Conservation (phyloP, 2,329 filamentous ascomycete genomes). For the Colletotrichum cordylinicola region DNA sequence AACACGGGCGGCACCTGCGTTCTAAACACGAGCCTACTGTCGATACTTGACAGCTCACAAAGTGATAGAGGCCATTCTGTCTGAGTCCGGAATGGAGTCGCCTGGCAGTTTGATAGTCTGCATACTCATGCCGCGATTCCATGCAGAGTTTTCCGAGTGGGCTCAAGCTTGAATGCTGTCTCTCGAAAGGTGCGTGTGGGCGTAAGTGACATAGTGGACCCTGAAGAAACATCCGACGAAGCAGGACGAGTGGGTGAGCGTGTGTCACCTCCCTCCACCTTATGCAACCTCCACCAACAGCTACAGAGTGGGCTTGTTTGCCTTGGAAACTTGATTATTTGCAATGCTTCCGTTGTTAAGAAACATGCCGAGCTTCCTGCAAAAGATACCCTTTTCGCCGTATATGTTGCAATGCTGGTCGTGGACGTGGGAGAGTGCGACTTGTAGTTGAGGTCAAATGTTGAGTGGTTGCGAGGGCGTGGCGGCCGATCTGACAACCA, state of each 20-base stretch:
- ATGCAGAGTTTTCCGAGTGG: slow-evolving; percentile 23
- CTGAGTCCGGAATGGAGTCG: slow-evolving; percentile 6
- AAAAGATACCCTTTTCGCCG: neutral
- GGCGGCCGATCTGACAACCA: neutral
- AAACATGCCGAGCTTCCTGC: neutral
- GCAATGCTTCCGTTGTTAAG: neutral
- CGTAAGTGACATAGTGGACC: slow-evolving; percentile 12
- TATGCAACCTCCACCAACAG: neutral
- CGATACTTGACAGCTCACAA: slow-evolving; percentile 19
- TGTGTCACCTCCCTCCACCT: slow-evolving; percentile 15
- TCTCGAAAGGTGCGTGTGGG: neutral
- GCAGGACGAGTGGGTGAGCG: slow-evolving; percentile 1
- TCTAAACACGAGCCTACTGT: neutral
- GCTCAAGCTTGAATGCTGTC: slow-evolving; percentile 16
- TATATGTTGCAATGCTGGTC: neutral
- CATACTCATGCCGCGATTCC: slow-evolving; percentile 17
- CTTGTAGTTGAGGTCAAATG: neutral
- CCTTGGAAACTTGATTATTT: slow-evolving; percentile 4
- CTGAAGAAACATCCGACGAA: slow-evolving; percentile 17
- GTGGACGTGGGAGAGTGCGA: neutral
- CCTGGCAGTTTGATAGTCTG: neutral
- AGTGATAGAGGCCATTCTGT: neutral
- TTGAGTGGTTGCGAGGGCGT: neutral
- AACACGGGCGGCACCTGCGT: slow-evolving; percentile 3
- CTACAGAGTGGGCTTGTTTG: neutral